Evolutionary conservation across 148 eudicot species (phyloP).

Genomic region (Drosera capensis): DNA sequence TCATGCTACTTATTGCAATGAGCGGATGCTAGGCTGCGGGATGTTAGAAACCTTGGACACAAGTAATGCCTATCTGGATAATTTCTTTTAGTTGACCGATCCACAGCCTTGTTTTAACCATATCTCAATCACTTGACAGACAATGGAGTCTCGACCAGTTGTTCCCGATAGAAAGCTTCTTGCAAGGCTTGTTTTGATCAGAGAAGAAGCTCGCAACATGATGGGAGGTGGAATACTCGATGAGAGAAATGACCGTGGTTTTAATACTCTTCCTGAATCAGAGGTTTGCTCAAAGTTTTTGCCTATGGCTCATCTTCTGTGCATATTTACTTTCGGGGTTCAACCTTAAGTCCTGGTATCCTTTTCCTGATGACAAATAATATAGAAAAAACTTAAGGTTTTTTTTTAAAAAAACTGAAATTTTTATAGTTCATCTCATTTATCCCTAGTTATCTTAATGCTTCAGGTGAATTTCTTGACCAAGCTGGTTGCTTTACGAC

Average conservation of each 20-base stretch:
- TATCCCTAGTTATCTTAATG: conserved; percentile 1
- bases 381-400: too few relatives aligned
- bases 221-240: conserved; percentile 96
- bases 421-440: too few relatives aligned
- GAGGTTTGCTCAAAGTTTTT: conserved; percentile 38
- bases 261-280: conserved; percentile 78
- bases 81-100: too few relatives aligned
- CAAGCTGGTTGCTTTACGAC: conserved; percentile 73
- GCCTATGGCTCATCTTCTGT: too few relatives aligned
- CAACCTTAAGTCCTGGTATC: too few relatives aligned
- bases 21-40: too few relatives aligned
- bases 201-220: conserved; percentile 99
- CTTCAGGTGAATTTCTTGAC: conserved; percentile 84
- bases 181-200: conserved; percentile 86
- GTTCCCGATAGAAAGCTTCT: conserved; percentile 91
- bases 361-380: too few relatives aligned
- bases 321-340: too few relatives aligned
- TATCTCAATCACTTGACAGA: conserved; percentile 25
- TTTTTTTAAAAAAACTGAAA: too few relatives aligned
- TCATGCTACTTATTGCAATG: too few relatives aligned
- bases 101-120: neutral
- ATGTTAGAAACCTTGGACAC: too few relatives aligned
- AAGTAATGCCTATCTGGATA: too few relatives aligned
- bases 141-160: conserved; percentile 84
- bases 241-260: conserved; percentile 92